Evolutionary conservation across 192 early-diverging fungal species (phyloP).

Genomic region (Coemansia sp.): DNA sequence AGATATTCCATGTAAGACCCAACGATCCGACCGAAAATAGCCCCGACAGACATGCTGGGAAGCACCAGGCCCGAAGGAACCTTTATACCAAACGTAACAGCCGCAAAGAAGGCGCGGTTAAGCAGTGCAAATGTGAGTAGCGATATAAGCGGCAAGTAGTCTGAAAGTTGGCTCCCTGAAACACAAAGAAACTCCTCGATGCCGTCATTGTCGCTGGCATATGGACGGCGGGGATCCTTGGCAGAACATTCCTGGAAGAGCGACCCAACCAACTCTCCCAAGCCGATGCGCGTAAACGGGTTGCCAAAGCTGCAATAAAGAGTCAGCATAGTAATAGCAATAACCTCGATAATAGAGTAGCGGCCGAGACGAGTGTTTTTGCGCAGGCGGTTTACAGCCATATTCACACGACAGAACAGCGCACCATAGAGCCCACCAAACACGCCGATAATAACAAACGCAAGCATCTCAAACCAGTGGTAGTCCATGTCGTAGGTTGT

Average conservation of each 20-base stretch:
- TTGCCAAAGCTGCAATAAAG: constrained; percentile 75
- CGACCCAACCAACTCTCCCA: constrained; percentile 81
- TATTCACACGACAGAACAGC: constrained; percentile 73
- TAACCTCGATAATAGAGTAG: constrained; percentile 76
- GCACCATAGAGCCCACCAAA: constrained; percentile 85
- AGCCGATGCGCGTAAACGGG: constrained; percentile 82
- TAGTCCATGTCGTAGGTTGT: constrained; percentile 68
- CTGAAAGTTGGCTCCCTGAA: constrained; percentile 42
- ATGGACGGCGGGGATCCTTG: constrained; percentile 7
- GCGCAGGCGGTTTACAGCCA: constrained; percentile 68
- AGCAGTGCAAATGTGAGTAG: constrained; percentile 53
- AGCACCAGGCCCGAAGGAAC: constrained; percentile 59
- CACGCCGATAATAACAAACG: constrained; percentile 68
- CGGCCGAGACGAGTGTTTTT: constrained; percentile 69
- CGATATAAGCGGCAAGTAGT: constrained; percentile 42
- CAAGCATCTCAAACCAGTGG: constrained; percentile 71
- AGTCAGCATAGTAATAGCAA: constrained; percentile 70
- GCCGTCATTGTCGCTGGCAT: constrained; percentile 50
- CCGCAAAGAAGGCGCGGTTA: constrained; percentile 52
- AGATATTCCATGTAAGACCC: constrained; percentile 53
- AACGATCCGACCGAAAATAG: constrained; percentile 50
- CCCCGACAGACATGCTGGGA: constrained; percentile 61
- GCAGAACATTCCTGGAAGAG: constrained; percentile 88
- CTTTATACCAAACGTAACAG: constrained; percentile 57
- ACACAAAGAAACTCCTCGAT: constrained; percentile 68